Percentiles rank a stretch among this genome's conserved stretches.
phyloP scores from a whole-genome alignment of 106 monocot genomes.

The Acanthochlamys bracteata region DNA sequence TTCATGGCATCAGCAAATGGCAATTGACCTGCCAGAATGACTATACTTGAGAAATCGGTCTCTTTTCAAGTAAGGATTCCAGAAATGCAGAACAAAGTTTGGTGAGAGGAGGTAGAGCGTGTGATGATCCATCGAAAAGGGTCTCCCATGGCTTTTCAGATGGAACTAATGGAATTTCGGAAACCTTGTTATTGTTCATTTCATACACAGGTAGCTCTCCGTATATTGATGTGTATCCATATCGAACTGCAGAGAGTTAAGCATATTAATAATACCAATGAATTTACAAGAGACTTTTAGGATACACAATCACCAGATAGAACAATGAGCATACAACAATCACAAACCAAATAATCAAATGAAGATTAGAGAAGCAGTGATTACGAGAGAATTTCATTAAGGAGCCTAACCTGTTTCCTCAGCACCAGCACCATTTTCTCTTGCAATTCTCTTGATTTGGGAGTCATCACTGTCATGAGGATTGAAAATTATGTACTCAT shows the following conservation, averaged over 20 bases:
- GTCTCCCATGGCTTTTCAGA: constrained; percentile 86
- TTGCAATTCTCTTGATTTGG: constrained; percentile 16
- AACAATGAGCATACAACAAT: too few relatives aligned
- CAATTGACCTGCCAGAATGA: too few relatives aligned
- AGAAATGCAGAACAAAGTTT: constrained; percentile 73
- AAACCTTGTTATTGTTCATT: constrained; percentile 14
- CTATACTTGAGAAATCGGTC: too few relatives aligned
- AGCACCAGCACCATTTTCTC: constrained; percentile 12
- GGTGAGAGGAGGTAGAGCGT: constrained; percentile 71
- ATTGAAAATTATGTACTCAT: constrained; percentile 82
- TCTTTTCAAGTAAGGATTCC: constrained; percentile 67
- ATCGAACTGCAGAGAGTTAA: constrained; percentile 21
- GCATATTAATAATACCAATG: too few relatives aligned
- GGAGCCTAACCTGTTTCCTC: constrained; percentile 72
- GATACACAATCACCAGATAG: too few relatives aligned
- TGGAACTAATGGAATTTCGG: constrained; percentile 48
- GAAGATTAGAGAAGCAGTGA: too few relatives aligned
- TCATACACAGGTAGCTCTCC: constrained; percentile 58
- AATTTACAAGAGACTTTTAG: too few relatives aligned
- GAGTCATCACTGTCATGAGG: constrained; percentile 24
- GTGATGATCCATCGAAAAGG: constrained; percentile 77
- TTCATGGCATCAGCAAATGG: too few relatives aligned
- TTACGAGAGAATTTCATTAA: too few relatives aligned
- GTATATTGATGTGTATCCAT: constrained; percentile 82
- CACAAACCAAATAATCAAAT: too few relatives aligned